phyloP scores from a whole-genome alignment of 2,329 filamentous ascomycete species.

The Cordyceps farinosa region DNA sequence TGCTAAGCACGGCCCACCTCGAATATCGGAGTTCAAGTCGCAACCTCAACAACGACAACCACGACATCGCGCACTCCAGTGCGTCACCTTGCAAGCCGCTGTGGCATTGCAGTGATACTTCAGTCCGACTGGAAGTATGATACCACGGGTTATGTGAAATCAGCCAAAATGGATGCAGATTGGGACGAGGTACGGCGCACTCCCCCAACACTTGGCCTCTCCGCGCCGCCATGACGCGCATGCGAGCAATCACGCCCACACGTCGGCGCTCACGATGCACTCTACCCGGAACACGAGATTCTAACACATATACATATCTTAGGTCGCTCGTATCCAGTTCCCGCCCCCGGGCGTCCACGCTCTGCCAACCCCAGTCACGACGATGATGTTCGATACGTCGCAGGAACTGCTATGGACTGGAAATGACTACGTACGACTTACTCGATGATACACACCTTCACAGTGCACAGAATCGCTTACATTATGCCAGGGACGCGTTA shows the following conservation, averaged over 20 bases:
- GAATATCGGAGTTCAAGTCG: conserved; percentile 1
- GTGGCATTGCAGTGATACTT: neutral
- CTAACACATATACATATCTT: conserved; percentile 16
- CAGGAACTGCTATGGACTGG: conserved; percentile 93
- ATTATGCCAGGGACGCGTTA: conserved; percentile 68
- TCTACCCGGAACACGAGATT: neutral
- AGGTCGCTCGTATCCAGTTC: conserved; percentile 80
- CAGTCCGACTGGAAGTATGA: conserved; percentile 29
- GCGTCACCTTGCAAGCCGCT: neutral
- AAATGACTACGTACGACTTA: conserved; percentile 71
- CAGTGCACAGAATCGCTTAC: conserved; percentile 24
- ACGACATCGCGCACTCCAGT: conserved; percentile 7
- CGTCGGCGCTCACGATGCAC: conserved; percentile 10
- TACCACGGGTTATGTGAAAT: conserved; percentile 35
- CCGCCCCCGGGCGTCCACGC: conserved; percentile 71
- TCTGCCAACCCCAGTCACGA: conserved; percentile 67
- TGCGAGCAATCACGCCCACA: conserved; percentile 19
- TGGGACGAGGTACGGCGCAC: conserved; percentile 58
- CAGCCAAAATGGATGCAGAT: conserved; percentile 59
- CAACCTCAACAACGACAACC: neutral
- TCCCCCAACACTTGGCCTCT: conserved; percentile 19
- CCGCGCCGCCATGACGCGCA: conserved; percentile 20
- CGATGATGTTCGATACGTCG: conserved; percentile 81
- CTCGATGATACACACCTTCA: neutral
- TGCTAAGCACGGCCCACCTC: conserved; percentile 10